Evolutionary conservation across 2,329 filamentous ascomycete species (phyloP), one percentile per base, ranked within the genome.

Genomic region (Pleomassaria siparia): DNA sequence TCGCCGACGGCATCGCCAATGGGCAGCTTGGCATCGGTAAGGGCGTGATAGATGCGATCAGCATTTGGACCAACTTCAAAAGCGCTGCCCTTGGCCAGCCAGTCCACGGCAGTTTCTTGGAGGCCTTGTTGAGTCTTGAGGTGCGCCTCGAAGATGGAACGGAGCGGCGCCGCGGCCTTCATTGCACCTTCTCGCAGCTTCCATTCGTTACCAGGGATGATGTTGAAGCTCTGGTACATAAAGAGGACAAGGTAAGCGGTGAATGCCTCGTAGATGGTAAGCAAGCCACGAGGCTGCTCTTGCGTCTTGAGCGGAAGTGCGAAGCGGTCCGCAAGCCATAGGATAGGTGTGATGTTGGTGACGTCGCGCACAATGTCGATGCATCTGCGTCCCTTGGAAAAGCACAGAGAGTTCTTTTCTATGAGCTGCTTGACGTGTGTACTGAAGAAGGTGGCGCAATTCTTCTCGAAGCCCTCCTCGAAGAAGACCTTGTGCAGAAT

Each of bases 221-320:
- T 73, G 60, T 81, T 80, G 73, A 80, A 79, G 67, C 69, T 74
- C 50, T 80, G 76, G 61, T 79, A 81, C 58, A 76, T 71, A 67
- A 75, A 76, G 1, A 77, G 59, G 7, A 72, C 70, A 5, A 76
- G 64, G 56, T 70, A 76, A 15, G 70, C 68, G 2, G 67, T 72
- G 58, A 79, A 80, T 0, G 74, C 66, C 50, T 80, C 73, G 11
- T 75, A 68, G 13, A 76, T 56, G 1, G 74, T 72, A 15, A 80
- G 37, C 7, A 80, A 43, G 2, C 86, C 86, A 55, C 77, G 80
- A 2, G 82, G 80, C 42, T 83, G 80, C 10, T 81, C 74, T 2
- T 69, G 64, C 0, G 81, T 84, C 72, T 88, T 88, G 30, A 90
- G 73, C 0, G 87, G 85, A 3, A 89, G 72, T 40, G 83, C 81